Conservation (phyloP, 176 grass and related monocot species). For the Eleusine coracana region DNA sequence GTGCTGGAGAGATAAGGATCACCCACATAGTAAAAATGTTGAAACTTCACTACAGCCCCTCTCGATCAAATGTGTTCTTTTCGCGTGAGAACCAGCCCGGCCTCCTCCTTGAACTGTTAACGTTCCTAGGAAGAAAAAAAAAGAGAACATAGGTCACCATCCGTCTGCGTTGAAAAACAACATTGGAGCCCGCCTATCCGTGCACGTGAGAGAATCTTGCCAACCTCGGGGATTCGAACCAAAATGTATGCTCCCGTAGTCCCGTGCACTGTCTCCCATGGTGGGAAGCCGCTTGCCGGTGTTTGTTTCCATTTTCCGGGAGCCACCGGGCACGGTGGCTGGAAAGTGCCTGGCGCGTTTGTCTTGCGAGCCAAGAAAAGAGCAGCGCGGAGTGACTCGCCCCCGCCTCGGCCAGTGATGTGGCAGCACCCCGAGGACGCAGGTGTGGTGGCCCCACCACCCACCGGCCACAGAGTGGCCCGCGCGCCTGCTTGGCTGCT, state of each 20-base stretch:
- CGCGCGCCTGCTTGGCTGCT: neutral
- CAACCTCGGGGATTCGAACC: neutral
- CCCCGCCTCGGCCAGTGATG: neutral
- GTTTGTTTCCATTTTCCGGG: neutral
- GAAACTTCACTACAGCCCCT: no score
- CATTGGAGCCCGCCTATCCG: no score
- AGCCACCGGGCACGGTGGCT: neutral
- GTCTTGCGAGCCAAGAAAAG: slow-evolving; percentile 40
- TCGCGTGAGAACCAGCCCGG: no score
- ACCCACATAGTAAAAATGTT: no score
- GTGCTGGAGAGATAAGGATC: no score
- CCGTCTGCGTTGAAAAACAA: no score
- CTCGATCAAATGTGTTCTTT: no score
- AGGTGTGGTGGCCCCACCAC: neutral
- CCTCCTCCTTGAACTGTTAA: no score
- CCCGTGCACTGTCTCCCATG: neutral
- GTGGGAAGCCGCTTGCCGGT: neutral
- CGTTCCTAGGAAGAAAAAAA: no score
- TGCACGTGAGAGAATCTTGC: neutral
- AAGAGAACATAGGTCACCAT: no score
- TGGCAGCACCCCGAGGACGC: neutral
- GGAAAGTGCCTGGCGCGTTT: neutral
- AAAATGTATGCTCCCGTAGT: neutral
- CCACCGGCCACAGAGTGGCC: neutral
- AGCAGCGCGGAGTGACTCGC: neutral